A percentile compares a stretch with the other conserved stretches of the same genome.
Evolutionary conservation across 2,329 filamentous ascomycete species (phyloP).

Genomic region (Cytospora piceicola): DNA sequence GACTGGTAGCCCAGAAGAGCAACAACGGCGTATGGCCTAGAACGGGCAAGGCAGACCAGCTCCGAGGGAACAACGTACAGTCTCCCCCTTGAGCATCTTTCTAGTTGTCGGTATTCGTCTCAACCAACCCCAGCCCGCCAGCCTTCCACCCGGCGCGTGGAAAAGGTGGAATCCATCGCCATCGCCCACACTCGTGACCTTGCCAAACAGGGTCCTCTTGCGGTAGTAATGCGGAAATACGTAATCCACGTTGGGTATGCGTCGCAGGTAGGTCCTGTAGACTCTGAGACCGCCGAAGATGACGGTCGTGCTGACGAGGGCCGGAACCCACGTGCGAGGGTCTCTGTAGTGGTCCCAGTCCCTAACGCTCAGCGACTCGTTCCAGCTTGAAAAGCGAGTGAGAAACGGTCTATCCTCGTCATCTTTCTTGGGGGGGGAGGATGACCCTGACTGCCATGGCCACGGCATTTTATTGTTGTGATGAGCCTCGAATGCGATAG

Average conservation of each 20-base stretch:
- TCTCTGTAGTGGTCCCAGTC: constrained; percentile 60
- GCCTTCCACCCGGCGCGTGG: constrained; percentile 88
- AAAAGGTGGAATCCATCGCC: constrained; percentile 94
- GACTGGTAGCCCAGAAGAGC: not conserved
- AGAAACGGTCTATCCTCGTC: constrained; percentile 11
- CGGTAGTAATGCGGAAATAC: constrained; percentile 78
- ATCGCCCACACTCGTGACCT: constrained; percentile 92
- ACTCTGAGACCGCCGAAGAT: constrained; percentile 59
- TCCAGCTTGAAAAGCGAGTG: constrained; percentile 42
- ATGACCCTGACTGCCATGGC: constrained; percentile 28
- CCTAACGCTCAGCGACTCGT: constrained; percentile 48
- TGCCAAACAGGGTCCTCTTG: constrained; percentile 76
- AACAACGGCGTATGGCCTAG: not conserved
- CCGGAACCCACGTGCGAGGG: constrained; percentile 57
- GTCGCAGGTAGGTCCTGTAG: constrained; percentile 78
- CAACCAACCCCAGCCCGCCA: constrained; percentile 92
- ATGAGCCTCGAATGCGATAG: constrained; percentile 1
- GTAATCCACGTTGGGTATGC: constrained; percentile 77
- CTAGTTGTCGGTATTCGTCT: constrained; percentile 72
- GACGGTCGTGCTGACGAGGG: constrained; percentile 57
- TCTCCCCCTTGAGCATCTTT: constrained; percentile 73
- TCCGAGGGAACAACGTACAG: constrained; percentile 56
- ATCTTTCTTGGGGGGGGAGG: constrained; percentile 12
- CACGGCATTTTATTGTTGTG: constrained; percentile 28
- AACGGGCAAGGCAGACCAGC: not conserved